phyloP scores from a whole-genome alignment of 106 monocot species.

The Alisma plantagoaquatica region DNA sequence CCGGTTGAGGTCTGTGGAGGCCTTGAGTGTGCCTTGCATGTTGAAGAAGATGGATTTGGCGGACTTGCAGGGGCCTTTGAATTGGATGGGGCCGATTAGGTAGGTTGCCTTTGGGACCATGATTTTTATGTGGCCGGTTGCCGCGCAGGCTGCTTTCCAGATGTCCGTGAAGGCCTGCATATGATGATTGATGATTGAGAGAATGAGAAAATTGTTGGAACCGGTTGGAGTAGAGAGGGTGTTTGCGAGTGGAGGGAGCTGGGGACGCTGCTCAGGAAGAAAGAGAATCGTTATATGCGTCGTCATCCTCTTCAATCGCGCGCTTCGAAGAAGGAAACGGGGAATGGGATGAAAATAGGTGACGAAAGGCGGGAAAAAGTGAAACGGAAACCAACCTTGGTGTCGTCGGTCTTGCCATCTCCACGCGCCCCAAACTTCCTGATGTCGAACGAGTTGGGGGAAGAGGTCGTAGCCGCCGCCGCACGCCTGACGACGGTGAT shows the following conservation, averaged over 20 bases:
- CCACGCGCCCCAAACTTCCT: conserved; percentile 6
- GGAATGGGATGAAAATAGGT: background rate
- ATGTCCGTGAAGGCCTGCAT: conserved; percentile 30
- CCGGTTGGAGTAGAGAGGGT: no score
- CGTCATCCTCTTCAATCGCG: background rate
- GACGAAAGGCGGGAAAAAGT: background rate
- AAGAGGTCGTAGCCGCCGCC: background rate
- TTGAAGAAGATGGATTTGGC: conserved; percentile 2
- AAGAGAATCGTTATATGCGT: no score
- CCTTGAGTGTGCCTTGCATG: conserved; percentile 24
- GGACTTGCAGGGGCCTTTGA: conserved; percentile 22
- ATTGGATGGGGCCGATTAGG: conserved; percentile 14
- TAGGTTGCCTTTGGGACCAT: conserved; percentile 23
- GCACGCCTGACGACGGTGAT: no score
- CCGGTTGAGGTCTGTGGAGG: conserved; percentile 12
- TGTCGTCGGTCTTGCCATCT: background rate
- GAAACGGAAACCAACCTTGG: background rate
- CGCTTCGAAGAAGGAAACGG: background rate
- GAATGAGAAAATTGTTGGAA: background rate
- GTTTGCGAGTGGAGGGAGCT: no score
- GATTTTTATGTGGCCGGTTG: conserved; percentile 8
- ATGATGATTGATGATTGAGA: background rate
- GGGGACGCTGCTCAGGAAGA: no score
- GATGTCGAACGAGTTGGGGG: background rate
- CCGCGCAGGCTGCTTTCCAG: conserved; percentile 25